Conservation (phyloP, 1,284 basidiomycete species). For the Fomitopsis schrenkii region DNA sequence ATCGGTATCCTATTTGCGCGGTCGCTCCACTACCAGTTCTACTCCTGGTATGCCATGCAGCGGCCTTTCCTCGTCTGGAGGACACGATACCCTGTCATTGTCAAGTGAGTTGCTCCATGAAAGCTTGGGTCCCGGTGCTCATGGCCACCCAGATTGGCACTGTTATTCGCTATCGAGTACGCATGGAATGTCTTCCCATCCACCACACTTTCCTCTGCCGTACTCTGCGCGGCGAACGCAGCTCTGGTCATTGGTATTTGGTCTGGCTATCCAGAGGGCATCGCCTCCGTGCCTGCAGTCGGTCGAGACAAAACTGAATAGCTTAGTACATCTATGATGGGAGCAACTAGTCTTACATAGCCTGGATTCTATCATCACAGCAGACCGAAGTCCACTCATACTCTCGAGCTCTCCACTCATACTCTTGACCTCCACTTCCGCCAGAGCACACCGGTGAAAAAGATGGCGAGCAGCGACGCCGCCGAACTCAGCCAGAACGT, state of each 20-base stretch:
- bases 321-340: neutral
- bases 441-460: slow-evolving; percentile 50
- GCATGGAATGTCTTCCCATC: slow-evolving; percentile 89
- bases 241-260: slow-evolving; percentile 64
- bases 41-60: slow-evolving; percentile 96
- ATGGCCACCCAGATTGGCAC: slow-evolving; percentile 43
- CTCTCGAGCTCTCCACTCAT: slow-evolving; percentile 21
- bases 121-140: slow-evolving; percentile 2
- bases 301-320: neutral
- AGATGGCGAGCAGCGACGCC: slow-evolving; percentile 40
- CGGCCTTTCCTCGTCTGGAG: slow-evolving; percentile 84
- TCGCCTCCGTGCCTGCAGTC: neutral
- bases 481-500: slow-evolving; percentile 55
- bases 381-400: neutral
- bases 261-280: slow-evolving; percentile 45
- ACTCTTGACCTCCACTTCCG: slow-evolving; percentile 53
- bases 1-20: slow-evolving; percentile 91
- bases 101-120: slow-evolving; percentile 50
- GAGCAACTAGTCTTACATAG: neutral
- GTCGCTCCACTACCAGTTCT: slow-evolving; percentile 99
- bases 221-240: slow-evolving; percentile 57
- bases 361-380: neutral
- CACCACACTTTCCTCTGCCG: slow-evolving; percentile 63
- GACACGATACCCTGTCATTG: slow-evolving; percentile 54
- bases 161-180: slow-evolving; percentile 73